phyloP scores from a whole-genome alignment of 306 rosid genomes.

The Parietaria judaica region DNA sequence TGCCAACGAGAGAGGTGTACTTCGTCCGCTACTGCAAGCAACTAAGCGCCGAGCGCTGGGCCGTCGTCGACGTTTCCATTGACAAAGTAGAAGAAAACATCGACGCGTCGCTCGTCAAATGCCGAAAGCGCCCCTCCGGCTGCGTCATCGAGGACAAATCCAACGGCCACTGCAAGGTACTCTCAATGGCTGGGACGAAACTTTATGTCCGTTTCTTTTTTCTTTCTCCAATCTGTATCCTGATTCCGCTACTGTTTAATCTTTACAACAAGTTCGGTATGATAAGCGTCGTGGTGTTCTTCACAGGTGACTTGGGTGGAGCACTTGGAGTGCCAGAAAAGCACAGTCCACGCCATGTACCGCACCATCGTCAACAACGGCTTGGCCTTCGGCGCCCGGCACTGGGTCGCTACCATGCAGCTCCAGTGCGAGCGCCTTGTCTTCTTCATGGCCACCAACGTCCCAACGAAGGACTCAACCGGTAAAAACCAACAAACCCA shows the following conservation, averaged over 20 bases:
- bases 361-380: conserved; percentile 73
- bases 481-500: conserved; percentile 17
- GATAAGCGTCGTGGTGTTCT: neutral
- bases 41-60: conserved; percentile 75
- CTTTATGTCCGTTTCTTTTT: too few relatives aligned
- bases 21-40: conserved; percentile 81
- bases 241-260: too few relatives aligned
- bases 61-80: conserved; percentile 76
- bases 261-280: too few relatives aligned
- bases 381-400: conserved; percentile 86
- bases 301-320: conserved; percentile 87
- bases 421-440: conserved; percentile 83
- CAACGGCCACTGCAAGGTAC: conserved; percentile 93
- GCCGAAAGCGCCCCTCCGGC: conserved; percentile 92
- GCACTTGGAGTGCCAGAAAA: conserved; percentile 87
- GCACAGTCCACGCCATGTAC: conserved; percentile 60
- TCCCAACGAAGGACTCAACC: conserved; percentile 88
- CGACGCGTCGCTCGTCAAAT: conserved; percentile 71
- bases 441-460: conserved; percentile 90
- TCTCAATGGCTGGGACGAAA: neutral
- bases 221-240: too few relatives aligned
- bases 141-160: conserved; percentile 91
- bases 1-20: conserved; percentile 84
- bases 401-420: conserved; percentile 85
- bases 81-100: conserved; percentile 86